These are phyloP conservation scores for Xylaria sp. DNA, from an alignment of 2,329 filamentous ascomycete genomes.

Conservation along the genomic window DNA sequence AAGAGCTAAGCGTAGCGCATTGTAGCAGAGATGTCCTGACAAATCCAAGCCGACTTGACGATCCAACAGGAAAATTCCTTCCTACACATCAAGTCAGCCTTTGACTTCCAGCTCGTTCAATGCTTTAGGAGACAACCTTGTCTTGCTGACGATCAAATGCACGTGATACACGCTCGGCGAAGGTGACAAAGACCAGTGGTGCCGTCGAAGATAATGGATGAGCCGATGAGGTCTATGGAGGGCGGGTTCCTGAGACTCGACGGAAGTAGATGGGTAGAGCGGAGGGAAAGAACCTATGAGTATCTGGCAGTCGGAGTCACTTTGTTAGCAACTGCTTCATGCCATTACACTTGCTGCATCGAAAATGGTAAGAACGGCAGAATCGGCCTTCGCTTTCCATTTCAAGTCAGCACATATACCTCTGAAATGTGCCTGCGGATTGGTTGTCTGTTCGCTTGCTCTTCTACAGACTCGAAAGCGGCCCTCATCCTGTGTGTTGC, in stretches of 20 bases:
- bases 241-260: slow-evolving; percentile 20
- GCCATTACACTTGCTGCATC: not conserved
- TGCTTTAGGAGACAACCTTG: too few species aligned
- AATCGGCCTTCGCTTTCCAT: slow-evolving; percentile 12
- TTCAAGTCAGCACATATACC: not conserved
- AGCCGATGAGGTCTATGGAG: slow-evolving; percentile 29
- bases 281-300: slow-evolving; percentile 13
- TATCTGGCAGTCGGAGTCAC: not conserved
- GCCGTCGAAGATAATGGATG: slow-evolving; percentile 26
- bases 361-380: not conserved
- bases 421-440: not conserved
- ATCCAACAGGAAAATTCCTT: too few species aligned
- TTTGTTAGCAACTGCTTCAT: too few species aligned
- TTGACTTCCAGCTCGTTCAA: too few species aligned
- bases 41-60: too few species aligned
- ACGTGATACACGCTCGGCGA: not conserved
- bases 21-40: too few species aligned
- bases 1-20: too few species aligned
- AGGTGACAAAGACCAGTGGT: not conserved
- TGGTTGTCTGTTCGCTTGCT: too few species aligned
- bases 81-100: too few species aligned
- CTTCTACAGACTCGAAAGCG: too few species aligned
- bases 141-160: not conserved
- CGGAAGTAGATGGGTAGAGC: slow-evolving; percentile 18
- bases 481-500: too few species aligned